Base-by-base conservation (phyloP, 371 early-diverging fungal genomes). In the Nematocida parisii region DNA sequence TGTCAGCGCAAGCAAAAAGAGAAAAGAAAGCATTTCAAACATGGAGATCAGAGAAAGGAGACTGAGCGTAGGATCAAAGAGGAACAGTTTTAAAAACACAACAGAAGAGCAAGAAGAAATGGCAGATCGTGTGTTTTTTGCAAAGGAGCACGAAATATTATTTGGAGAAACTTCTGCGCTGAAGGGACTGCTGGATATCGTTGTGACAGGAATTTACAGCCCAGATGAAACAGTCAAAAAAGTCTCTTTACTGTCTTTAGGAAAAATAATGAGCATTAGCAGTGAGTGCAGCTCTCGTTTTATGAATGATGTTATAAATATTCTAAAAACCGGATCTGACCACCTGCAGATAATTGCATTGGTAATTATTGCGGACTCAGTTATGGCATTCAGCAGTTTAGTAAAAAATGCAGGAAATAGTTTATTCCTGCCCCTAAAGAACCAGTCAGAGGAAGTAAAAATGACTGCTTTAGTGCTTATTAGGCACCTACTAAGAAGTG, bases 101-200 rank as follows among this genome's bases (percentile, higher is more conserved):
- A 47, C 58, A 20, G 80, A 85, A 57, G 83, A 84, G 45, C 71
- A 77, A 47, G 87, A 87, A 67, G 87, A 87, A 74, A 85, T 87
- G 67, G 66, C 82, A 22, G 87, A 85, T 72, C 81, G 82, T 60
- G 83, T 87, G 24, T 85, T 84, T 70, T 83, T 83, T 57, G n/a
- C 83, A 42, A 84, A 84, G 68, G 87, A 87, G 71, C 75, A 83
- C 42, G 87, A 87, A 72, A 82, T 87, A 64, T 50, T 87, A 20
- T 85, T 83, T 84, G 74, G 82, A 40, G 64, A 81, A 50, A 57
- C 62, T 18, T 60, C 74, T 5, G 52, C 83, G 58, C 64, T 87
- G 5, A 57, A 70, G 22, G 71, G 70, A 13, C 84, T 83, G 44
- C 22, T 73, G 45, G 45, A 62, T 15, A 22, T 85, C 3, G 62